Evolutionary conservation across 1,284 basidiomycete genomes (phyloP).

Genomic region (Chalciporus sp.): DNA sequence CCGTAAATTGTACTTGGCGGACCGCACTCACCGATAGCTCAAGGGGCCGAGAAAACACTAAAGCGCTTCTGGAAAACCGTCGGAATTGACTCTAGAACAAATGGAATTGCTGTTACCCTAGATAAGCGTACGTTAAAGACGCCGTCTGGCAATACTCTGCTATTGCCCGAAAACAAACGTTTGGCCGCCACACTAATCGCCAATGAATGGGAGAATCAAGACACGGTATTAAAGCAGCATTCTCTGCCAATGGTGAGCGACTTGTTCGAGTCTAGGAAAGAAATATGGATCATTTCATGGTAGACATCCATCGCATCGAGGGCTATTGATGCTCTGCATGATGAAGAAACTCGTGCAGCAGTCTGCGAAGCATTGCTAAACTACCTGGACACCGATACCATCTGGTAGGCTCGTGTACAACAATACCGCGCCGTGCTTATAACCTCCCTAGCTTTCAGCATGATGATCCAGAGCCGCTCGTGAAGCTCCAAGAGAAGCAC

Average conservation of each 20-base stretch:
- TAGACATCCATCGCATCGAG: conserved; percentile 86
- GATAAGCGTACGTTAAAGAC: conserved; percentile 90
- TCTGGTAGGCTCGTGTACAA: conserved; percentile 63
- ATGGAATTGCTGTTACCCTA: conserved; percentile 70
- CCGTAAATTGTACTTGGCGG: background rate
- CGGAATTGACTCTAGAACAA: conserved; percentile 63
- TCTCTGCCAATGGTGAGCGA: conserved; percentile 83
- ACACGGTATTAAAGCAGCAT: conserved; percentile 84
- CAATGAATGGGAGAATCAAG: conserved; percentile 96
- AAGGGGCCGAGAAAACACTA: conserved; percentile 84
- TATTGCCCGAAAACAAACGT: conserved; percentile 71
- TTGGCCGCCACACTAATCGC: conserved; percentile 87
- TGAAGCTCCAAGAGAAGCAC: conserved; percentile 79
- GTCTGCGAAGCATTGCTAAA: conserved; percentile 77
- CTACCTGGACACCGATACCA: conserved; percentile 95
- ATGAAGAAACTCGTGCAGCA: conserved; percentile 58
- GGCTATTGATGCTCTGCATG: conserved; percentile 81
- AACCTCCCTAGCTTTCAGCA: conserved; percentile 72
- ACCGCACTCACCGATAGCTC: conserved; percentile 13
- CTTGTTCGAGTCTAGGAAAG: background rate
- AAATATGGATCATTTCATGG: conserved; percentile 3
- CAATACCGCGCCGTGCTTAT: conserved; percentile 7
- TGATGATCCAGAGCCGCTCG: conserved; percentile 74
- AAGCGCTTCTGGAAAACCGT: conserved; percentile 93
- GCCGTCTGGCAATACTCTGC: conserved; percentile 75